Conservation (phyloP, 139 green algal species). For the Coelastrella sp. region DNA sequence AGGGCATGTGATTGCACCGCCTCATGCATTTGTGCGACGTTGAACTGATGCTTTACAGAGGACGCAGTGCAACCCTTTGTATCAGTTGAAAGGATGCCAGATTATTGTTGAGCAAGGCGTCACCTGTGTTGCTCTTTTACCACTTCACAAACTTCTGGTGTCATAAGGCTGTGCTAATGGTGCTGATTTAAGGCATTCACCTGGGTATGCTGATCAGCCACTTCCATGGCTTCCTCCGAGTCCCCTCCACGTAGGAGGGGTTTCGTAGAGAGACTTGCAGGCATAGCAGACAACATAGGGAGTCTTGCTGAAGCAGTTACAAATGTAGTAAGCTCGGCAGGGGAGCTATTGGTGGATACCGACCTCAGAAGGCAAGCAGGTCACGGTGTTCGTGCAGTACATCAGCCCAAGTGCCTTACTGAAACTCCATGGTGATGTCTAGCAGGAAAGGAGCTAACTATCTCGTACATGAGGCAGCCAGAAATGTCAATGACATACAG, state of each 20-base stretch:
- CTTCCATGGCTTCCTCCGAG: background rate
- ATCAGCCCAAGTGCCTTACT: too few relatives aligned
- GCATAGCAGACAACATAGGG: constrained; percentile 11
- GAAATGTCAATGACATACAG: constrained; percentile 15
- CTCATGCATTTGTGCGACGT: too few relatives aligned
- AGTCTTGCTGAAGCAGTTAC: constrained; percentile 15
- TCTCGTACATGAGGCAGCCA: constrained; percentile 31
- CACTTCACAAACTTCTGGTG: too few relatives aligned
- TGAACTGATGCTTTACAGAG: too few relatives aligned
- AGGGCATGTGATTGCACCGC: too few relatives aligned
- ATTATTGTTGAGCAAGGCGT: too few relatives aligned
- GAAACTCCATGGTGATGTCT: too few relatives aligned
- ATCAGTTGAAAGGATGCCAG: too few relatives aligned
- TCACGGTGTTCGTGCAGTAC: too few relatives aligned
- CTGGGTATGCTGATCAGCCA: background rate
- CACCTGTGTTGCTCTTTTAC: too few relatives aligned
- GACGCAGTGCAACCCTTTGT: too few relatives aligned
- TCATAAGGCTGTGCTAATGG: background rate
- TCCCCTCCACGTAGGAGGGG: background rate
- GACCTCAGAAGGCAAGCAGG: constrained; percentile 52
- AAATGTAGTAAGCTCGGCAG: constrained; percentile 35
- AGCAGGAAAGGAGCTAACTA: constrained; percentile 42
- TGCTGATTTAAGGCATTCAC: background rate
- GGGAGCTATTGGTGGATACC: constrained; percentile 55
- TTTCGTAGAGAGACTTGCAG: background rate